Base-by-base conservation (phyloP, 108 stramenopile genomes). In the Cyclotella atomus region DNA sequence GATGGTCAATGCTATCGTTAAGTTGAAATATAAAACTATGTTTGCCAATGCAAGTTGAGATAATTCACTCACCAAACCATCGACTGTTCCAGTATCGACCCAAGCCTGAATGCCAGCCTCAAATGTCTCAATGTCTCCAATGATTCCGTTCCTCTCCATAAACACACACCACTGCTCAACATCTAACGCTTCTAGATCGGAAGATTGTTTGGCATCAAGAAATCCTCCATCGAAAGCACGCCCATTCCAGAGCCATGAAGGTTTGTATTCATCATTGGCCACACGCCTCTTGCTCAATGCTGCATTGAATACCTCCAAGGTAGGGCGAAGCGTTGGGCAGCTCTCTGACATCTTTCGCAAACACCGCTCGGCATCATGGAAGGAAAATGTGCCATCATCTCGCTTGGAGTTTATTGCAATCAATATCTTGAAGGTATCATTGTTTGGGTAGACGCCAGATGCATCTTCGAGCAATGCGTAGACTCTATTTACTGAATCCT, bases 101-200 rank as follows among this genome's bases (percentile, higher is more conserved):
- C 86, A 91, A 24, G 89, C 88, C 57, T 89, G 86, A 57, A 94
- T 91, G n/a, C 85, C 64, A 59, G 82, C 77, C 66, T 91, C 89
- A 57, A 85, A 90, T 12, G 83, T 88, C 53, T 88, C 87, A 71
- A 86, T 74, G 53, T 83, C 85, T 23, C 89, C 80, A 43, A 45
- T 19, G 5, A 82, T 73, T n/a, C 64, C 78, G 14, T 50, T 49
- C 23, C 70, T 61, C 59, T 84, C 73, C 64, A 89, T 87, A 14
- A 77, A 62, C 4, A 70, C 25, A 38, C 86, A 46, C 89, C 90
- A 94, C 25, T 74, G 57, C 55, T 87, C 88, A 21, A 88, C 59
- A 16, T 65, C 66, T 14, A 59, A 21, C 7, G 88, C 92, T 53
- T 89, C 85, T 9, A 28, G 32, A 34, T 70, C 34, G 25, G 73